These are phyloP conservation scores for Tillandsia leiboldiana DNA, from an alignment of 176 grass and related monocot genomes.

Conservation along the genomic window DNA sequence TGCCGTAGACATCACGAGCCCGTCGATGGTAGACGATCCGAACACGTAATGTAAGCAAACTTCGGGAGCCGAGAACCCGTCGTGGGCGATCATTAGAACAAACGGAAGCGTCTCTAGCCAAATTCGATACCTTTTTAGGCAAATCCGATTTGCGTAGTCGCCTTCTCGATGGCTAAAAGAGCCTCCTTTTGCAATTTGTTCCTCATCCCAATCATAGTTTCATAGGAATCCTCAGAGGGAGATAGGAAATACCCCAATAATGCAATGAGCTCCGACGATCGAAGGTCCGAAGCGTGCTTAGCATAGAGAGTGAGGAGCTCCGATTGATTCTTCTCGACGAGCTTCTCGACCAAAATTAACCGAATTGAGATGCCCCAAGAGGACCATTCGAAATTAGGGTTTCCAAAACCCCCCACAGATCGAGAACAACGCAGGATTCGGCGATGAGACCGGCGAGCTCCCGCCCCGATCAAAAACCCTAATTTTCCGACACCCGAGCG, in stretches of 20 bases:
- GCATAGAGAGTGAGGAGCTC: slow-evolving; percentile 48
- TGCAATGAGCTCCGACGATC: slow-evolving; percentile 41
- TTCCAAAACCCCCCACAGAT: slow-evolving; percentile 28
- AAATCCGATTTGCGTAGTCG: slow-evolving; percentile 18
- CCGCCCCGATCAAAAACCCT: slow-evolving; percentile 29
- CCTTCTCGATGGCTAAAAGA: slow-evolving; percentile 32
- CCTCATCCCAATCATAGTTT: slow-evolving; percentile 44
- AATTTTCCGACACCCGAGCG: slow-evolving; percentile 11
- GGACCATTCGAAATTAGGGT: slow-evolving; percentile 36
- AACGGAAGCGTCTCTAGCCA: slow-evolving; percentile 30
- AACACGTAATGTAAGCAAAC: slow-evolving; percentile 76
- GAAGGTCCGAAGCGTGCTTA: slow-evolving; percentile 49
- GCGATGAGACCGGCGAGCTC: slow-evolving; percentile 26
- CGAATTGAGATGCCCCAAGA: slow-evolving; percentile 25
- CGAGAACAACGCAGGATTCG: slow-evolving; percentile 24
- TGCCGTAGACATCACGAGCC: slow-evolving; percentile 37
- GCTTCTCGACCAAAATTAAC: slow-evolving; percentile 30
- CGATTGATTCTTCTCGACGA: slow-evolving; percentile 26
- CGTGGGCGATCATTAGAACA: slow-evolving; percentile 74
- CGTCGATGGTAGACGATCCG: slow-evolving; percentile 39
- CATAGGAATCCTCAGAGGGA: slow-evolving; percentile 45
- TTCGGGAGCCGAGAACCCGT: slow-evolving; percentile 50
- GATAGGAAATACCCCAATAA: slow-evolving; percentile 48
- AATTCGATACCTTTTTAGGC: slow-evolving; percentile 13
- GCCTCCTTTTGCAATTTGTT: slow-evolving; percentile 51